Conservation (phyloP, 208 protist species). For the Acanthamoeba triangularis region DNA sequence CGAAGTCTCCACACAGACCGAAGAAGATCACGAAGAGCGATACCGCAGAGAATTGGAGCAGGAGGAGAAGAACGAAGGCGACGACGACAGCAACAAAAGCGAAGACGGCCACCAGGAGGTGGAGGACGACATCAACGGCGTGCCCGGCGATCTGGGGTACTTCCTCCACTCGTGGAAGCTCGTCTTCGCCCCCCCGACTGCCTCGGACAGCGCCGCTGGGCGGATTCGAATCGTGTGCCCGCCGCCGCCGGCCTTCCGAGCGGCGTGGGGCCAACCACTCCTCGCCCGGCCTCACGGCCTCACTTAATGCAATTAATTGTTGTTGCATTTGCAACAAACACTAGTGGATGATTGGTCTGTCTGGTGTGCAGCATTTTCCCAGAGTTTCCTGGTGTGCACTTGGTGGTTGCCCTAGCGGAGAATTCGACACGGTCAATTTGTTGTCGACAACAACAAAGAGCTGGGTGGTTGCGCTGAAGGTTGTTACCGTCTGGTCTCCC, state of each 20-base stretch:
- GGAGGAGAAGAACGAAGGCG: background rate
- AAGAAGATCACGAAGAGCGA: background rate
- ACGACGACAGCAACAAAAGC: background rate
- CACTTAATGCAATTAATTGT: too few species aligned
- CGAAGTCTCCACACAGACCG: background rate
- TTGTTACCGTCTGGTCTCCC: too few species aligned
- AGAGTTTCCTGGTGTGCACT: too few species aligned
- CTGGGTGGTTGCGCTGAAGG: background rate
- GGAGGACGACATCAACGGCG: background rate
- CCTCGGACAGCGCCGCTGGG: background rate
- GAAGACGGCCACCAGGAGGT: background rate
- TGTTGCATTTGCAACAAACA: too few species aligned
- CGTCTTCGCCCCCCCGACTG: background rate
- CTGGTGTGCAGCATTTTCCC: too few species aligned
- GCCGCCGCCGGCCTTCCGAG: background rate
- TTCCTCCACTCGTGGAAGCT: slow-evolving; percentile 47
- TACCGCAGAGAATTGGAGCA: slow-evolving; percentile 6
- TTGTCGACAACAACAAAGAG: background rate
- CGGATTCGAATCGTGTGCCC: slow-evolving; percentile 10
- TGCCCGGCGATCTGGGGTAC: slow-evolving; percentile 39
- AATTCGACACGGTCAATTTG: background rate
- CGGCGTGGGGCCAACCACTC: background rate
- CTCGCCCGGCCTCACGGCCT: background rate
- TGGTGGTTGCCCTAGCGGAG: too few species aligned
- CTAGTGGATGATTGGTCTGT: too few species aligned